Evolutionary conservation across 1,284 basidiomycete genomes (phyloP).

Genomic region (Fomitopsis palustris): DNA sequence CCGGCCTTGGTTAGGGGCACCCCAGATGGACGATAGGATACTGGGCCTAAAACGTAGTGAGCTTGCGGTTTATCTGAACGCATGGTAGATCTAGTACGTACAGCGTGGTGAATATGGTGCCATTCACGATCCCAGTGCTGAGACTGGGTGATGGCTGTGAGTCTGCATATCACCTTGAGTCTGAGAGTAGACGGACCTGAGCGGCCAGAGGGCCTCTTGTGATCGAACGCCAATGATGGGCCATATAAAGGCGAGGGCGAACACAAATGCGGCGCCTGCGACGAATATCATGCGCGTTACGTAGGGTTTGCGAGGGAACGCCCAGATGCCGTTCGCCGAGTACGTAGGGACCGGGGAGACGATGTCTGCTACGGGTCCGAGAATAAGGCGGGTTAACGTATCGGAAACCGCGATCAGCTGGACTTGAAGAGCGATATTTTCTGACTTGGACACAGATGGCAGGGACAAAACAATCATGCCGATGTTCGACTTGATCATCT

Average conservation of each 20-base stretch:
- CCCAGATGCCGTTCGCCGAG: slow-evolving; percentile 33
- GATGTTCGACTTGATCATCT: slow-evolving; percentile 80
- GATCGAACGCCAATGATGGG: slow-evolving; percentile 45
- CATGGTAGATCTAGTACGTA: slow-evolving; percentile 33
- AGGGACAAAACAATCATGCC: slow-evolving; percentile 71
- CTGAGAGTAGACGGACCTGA: slow-evolving; percentile 46
- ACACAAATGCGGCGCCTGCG: slow-evolving; percentile 41
- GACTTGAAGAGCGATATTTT: slow-evolving; percentile 51
- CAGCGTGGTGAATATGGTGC: slow-evolving; percentile 65
- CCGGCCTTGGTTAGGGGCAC: slow-evolving; percentile 59
- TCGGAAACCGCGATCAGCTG: slow-evolving; percentile 66
- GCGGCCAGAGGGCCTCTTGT: slow-evolving; percentile 50
- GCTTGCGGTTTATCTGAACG: background rate
- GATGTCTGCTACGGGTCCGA: slow-evolving; percentile 67
- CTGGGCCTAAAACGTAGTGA: slow-evolving; percentile 47
- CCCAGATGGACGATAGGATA: slow-evolving; percentile 68
- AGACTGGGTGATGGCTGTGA: slow-evolving; percentile 34
- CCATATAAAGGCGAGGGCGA: slow-evolving; percentile 51
- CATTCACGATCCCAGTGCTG: slow-evolving; percentile 64
- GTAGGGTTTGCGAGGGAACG: slow-evolving; percentile 44
- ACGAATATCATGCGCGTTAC: slow-evolving; percentile 63
- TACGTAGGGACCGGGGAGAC: slow-evolving; percentile 54
- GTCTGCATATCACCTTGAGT: background rate
- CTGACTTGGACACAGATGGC: slow-evolving; percentile 20
- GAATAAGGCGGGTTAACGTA: slow-evolving; percentile 64